phyloP scores from a whole-genome alignment of 2,329 filamentous ascomycete species.

The Alternaria consortialis region DNA sequence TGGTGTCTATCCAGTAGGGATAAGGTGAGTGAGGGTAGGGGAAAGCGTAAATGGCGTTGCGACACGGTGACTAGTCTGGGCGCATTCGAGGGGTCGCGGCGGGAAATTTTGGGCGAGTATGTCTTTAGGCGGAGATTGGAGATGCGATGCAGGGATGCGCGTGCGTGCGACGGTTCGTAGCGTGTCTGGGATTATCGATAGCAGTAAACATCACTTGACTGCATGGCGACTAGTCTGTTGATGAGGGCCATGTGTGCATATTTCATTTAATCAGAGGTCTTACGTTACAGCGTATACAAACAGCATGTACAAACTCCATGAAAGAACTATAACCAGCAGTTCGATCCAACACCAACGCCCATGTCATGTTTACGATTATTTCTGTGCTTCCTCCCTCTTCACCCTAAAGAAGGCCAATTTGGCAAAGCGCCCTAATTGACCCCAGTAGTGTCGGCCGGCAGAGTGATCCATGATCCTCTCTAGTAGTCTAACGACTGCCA shows the following conservation, averaged over 20 bases:
- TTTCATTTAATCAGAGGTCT: conserved; percentile 5
- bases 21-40: not conserved
- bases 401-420: conserved; percentile 86
- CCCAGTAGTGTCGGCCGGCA: conserved; percentile 94
- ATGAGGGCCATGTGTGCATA: not conserved
- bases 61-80: conserved; percentile 23
- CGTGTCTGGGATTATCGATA: conserved; percentile 10
- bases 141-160: conserved; percentile 23
- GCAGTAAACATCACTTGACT: not conserved
- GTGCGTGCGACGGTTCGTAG: conserved; percentile 5
- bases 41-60: conserved; percentile 2
- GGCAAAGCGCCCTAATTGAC: conserved; percentile 82
- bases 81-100: conserved; percentile 26
- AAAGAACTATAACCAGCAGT: not conserved
- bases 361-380: not conserved
- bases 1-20: not conserved
- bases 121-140: conserved; percentile 16
- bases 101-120: conserved; percentile 27
- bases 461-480: conserved; percentile 86
- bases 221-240: not conserved
- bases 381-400: conserved; percentile 65
- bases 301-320: conserved; percentile 2
- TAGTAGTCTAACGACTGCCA: conserved; percentile 79
- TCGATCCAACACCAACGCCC: not conserved
- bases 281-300: conserved; percentile 1